Evolutionary conservation across 2,329 filamentous ascomycete species (phyloP), one percentile per base, ranked within the genome.

Genomic region (Colletotrichum karsti): DNA sequence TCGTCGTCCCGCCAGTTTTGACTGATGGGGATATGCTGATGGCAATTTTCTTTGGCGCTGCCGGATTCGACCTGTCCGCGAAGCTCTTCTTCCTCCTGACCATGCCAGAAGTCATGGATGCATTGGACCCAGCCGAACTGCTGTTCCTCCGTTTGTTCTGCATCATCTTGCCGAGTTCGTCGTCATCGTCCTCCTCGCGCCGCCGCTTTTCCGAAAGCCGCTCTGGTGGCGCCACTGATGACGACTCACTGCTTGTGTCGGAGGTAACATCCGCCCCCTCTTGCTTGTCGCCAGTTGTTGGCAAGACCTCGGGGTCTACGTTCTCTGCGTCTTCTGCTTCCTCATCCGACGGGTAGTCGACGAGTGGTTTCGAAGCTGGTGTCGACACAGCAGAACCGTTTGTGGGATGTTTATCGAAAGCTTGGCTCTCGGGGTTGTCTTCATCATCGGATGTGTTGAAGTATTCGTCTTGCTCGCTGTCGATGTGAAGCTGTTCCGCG

Each of bases 321-420:
- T 76, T 77, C 39, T 91, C 90, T 79, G 92, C 90, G 12, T 76
- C 81, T 8, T 82, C 82, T 7, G 73, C 89, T n/a, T 96, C 93
- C 67, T 98, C 95, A 72, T 98, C 95, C 39, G 97, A 97, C 0
- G 91, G 90, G 76, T 99, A 99, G 77, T 97, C 93, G 35, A 99
- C 96, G 22, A 98, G 83, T 2, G 92, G 92, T 75, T 92, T 94
- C 56, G 87, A 80, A 8, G 87, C 79, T 1, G 90, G 84, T 20
- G 89, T 88, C 13, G 86, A 70, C n/a, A 59, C 26, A 15, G 56
- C 46, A 20, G 75, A 85, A 24, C 90, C 93, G 72, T 94, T 95
- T 7, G 84, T 79, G 10, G 84, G 72, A 3, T 78, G 72, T 64
- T 76, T 81, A 61, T 75, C 77, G 48, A 74, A 76, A 18, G 74